Base-by-base conservation (phyloP, 768 basidiomycete species). In the Rhodotorula taiwanensis region DNA sequence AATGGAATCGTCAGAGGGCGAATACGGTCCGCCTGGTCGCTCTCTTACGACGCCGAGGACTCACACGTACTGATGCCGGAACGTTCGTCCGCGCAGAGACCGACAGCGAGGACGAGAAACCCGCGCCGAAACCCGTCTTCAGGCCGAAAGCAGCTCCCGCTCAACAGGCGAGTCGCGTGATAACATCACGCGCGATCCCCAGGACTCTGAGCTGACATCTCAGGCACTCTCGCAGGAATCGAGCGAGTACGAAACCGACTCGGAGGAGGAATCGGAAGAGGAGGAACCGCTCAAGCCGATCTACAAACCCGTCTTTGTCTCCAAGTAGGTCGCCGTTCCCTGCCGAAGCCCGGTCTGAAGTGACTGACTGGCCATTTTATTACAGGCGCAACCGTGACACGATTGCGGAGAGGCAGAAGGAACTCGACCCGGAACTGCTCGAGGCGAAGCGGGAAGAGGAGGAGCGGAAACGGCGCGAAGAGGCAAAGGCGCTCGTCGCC, bases 271-370 rank as follows among this genome's bases (percentile, higher is more conserved):
- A n/a, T 87, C 85, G 0, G 82, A 80, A 45, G 64, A 65, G 15
- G 79, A 78, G n/a, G 88, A 89, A 72, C 79, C 83, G 48, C 82
- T 84, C 7, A 86, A 87, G 74, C 78, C 83, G 10, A 83, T 85
- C 67, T 91, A 94, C 76, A 81, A 93, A 66, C 95, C 95, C 4
- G 87, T 94, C 1, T 99, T 97, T 75, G 83, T 98, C 23, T 88
- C 88, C 58, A 98, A 98, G 93, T 93, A 74, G 62, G 86, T 77
- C 50, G 23, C 36, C 45, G 16, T 23, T 20, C 28, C 49, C n/a
- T 7, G 30, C 15, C 31, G 18, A 27, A 48, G 21, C 49, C 47
- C 7, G 18, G 81, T 23, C 30, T n/a, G n/a, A n/a, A n/a, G n/a
- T n/a, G n/a, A n/a, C n/a, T n/a, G n/a, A n/a, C 31, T 18, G 18